Conservation (phyloP, 352 stramenopile genomes). For the Globisporangium barbulae region DNA sequence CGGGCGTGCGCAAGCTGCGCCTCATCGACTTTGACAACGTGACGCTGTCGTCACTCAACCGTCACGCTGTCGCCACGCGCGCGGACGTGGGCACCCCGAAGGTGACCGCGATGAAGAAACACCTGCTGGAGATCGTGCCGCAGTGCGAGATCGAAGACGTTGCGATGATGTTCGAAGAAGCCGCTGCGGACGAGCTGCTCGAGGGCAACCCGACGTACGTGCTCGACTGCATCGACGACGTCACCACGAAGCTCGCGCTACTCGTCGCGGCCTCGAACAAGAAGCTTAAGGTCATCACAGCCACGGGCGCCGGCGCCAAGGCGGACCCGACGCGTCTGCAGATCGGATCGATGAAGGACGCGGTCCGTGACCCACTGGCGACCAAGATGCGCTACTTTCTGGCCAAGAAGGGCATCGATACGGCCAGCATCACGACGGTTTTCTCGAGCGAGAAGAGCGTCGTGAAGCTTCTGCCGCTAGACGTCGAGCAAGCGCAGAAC, state of each 20-base stretch:
- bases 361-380: constrained; percentile 93
- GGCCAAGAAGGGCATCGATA: constrained; percentile 75
- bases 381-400: constrained; percentile 95
- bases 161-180: constrained; percentile 89
- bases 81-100: constrained; percentile 96
- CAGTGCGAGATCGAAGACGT: constrained; percentile 87
- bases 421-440: constrained; percentile 77
- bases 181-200: constrained; percentile 77
- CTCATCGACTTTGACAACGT: constrained; percentile 99
- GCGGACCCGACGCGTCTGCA: constrained; percentile 96
- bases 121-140: constrained; percentile 67
- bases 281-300: constrained; percentile 80
- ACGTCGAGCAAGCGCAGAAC: constrained; percentile 86
- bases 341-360: constrained; percentile 94
- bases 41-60: constrained; percentile 98
- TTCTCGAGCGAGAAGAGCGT: constrained; percentile 97
- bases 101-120: constrained; percentile 81
- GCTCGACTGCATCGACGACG: constrained; percentile 99
- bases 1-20: constrained; percentile 92
- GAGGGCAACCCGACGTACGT: constrained; percentile 90
- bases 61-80: constrained; percentile 96
- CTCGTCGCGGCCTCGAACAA: constrained; percentile 88
- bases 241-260: constrained; percentile 96
- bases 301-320: constrained; percentile 93
- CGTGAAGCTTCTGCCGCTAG: constrained; percentile 93